Evolutionary conservation across 768 basidiomycete genomes (phyloP), one percentile per base, ranked within the genome.

Genomic region (Mycena capillaripes): DNA sequence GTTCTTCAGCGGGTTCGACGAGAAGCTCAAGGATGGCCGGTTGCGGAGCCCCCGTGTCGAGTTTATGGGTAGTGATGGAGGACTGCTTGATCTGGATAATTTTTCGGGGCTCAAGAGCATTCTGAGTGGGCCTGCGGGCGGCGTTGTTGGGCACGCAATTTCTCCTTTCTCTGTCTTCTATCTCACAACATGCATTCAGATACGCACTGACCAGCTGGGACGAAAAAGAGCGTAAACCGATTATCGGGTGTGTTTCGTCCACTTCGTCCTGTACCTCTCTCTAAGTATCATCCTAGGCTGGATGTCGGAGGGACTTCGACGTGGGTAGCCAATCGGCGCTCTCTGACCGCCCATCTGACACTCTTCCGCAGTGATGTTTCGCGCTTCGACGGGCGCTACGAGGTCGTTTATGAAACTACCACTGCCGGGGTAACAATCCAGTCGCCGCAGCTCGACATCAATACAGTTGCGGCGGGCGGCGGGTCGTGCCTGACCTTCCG

Each of bases 251-350:
- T 19, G 91, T 86, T 27, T 66, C 42, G 11, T 34, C 25, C 42
- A 21, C 25, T 57, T 75, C 25, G 12, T 50, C 59, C 42, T 16
- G n/a, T 70, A 8, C 17, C 29, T 29, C 60, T 23, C 34, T 66
- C 64, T 68, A 23, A 10, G 44, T 40, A 34, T 1, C n/a, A n/a
- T 6, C 40, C 25, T 57, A 96, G 95, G 9, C 84, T 97, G 68
- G 96, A 97, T 74, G 94, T 97, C n/a, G 96, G 97, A 5, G 97
- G 97, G 17, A 99, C 97, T 0, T 96, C 94, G 0, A 98, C 97
- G 0, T 75, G 32, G 0, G 64, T 48, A 4, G 25, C 36, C 40
- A n/a, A 16, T 44, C 40, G 10, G 4, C 21, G 12, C 27, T 30
- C 10, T 48, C 17, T 40, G 17, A 30, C 32, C 11, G 8, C 27